These are phyloP conservation scores for Stereocaulon alpinum DNA, from an alignment of 495 filamentous ascomycete genomes.

Conservation along the genomic window DNA sequence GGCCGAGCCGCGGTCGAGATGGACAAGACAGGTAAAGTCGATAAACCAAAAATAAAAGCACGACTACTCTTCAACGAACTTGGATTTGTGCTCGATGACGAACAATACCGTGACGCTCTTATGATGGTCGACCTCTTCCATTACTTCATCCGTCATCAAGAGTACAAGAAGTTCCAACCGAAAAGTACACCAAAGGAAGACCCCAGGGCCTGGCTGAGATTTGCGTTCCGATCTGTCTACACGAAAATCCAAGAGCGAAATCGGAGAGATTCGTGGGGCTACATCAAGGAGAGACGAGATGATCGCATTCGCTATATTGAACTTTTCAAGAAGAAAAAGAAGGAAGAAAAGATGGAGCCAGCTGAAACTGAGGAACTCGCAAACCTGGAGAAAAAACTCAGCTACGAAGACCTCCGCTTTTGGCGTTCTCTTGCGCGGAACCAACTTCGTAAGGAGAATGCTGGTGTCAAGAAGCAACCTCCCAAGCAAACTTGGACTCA, in stretches of 20 bases:
- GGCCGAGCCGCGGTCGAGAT: slow-evolving; percentile 86
- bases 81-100: slow-evolving; percentile 86
- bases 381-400: slow-evolving; percentile 73
- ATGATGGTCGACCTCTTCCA: slow-evolving; percentile 99
- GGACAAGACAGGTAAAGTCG: slow-evolving; percentile 74
- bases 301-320: slow-evolving; percentile 82
- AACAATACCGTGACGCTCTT: slow-evolving; percentile 90
- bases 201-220: slow-evolving; percentile 80
- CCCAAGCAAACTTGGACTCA: slow-evolving; percentile 68
- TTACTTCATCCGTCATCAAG: slow-evolving; percentile 94
- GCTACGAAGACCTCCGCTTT: slow-evolving; percentile 93
- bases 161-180: slow-evolving; percentile 89
- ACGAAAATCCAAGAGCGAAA: slow-evolving; percentile 92
- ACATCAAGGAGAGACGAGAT: slow-evolving; percentile 83
- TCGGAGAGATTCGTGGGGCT: slow-evolving; percentile 83
- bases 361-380: slow-evolving; percentile 63
- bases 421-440: slow-evolving; percentile 92
- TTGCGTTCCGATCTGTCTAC: slow-evolving; percentile 78
- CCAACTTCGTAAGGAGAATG: slow-evolving; percentile 87
- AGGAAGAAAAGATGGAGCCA: slow-evolving; percentile 58
- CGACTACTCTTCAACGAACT: slow-evolving; percentile 89
- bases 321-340: slow-evolving; percentile 86
- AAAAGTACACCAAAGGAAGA: slow-evolving; percentile 80
- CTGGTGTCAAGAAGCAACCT: slow-evolving; percentile 59
- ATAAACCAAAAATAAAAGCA: slow-evolving; percentile 82